Conservation (phyloP, 345 rosid species). For the Chamaenerion angustifolium region DNA sequence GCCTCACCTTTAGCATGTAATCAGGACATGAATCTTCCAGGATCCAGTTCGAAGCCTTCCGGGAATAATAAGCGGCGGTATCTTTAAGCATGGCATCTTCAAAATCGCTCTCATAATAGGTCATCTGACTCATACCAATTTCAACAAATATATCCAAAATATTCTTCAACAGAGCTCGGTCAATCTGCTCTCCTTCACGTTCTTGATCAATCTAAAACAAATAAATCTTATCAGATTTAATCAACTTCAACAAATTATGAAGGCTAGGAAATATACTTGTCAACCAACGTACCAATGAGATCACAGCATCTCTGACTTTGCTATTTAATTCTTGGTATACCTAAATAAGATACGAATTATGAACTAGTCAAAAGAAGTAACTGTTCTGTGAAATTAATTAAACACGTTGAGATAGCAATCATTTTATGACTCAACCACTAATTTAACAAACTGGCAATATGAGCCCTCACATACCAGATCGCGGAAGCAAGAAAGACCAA, state of each 20-base stretch:
- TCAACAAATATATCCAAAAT: constrained; percentile 47
- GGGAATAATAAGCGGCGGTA: constrained; percentile 48
- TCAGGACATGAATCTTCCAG: constrained; percentile 50
- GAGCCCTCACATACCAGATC: constrained; percentile 22
- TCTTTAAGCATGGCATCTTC: constrained; percentile 41
- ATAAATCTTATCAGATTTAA: not conserved
- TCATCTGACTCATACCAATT: constrained; percentile 46
- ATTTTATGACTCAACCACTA: not conserved
- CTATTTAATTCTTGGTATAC: constrained; percentile 28
- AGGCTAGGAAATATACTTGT: too few species aligned
- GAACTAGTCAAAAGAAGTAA: not conserved
- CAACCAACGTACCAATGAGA: constrained; percentile 28
- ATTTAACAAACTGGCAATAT: not conserved
- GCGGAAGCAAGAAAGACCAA: constrained; percentile 40
- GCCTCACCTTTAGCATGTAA: constrained; percentile 40
- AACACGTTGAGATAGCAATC: not conserved
- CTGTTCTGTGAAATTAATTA: not conserved
- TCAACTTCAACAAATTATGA: too few species aligned
- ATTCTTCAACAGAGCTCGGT: constrained; percentile 50
- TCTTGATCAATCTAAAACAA: constrained; percentile 37
- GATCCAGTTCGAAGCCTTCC: constrained; percentile 57
- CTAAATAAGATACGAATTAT: constrained; percentile 9
- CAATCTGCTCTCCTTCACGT: constrained; percentile 51
- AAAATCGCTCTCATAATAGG: constrained; percentile 39
- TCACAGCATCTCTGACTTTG: constrained; percentile 35